These are phyloP conservation scores for Yarrowia sp. DNA, from an alignment of 805 yeast genomes.

Conservation along the genomic window DNA sequence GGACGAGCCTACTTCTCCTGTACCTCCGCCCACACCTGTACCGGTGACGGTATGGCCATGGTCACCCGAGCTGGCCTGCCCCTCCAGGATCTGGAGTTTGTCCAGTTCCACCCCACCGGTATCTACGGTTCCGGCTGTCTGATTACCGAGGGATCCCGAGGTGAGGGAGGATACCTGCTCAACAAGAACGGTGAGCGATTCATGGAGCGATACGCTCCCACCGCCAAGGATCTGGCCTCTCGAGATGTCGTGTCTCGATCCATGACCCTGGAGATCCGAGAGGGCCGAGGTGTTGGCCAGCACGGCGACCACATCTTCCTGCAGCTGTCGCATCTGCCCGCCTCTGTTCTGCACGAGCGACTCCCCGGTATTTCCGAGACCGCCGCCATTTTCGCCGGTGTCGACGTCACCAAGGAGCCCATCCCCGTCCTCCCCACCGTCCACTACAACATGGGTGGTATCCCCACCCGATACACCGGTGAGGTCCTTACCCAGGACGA, in stretches of 20 bases:
- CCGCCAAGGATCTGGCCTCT: slow-evolving; percentile 96
- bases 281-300: slow-evolving; percentile 99
- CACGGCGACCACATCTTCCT: slow-evolving; percentile 91
- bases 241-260: slow-evolving; percentile 98
- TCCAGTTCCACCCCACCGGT: slow-evolving; percentile 99
- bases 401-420: slow-evolving; percentile 98
- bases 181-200: slow-evolving; percentile 98
- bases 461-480: slow-evolving; percentile 97
- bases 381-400: slow-evolving; percentile 98
- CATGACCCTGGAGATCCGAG: slow-evolving; percentile 97
- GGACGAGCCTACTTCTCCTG: slow-evolving; percentile 98
- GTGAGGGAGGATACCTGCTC: slow-evolving; percentile 98
- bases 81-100: slow-evolving; percentile 93
- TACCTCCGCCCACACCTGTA: slow-evolving; percentile 99
- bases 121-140: slow-evolving; percentile 98
- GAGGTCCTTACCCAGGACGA: slow-evolving; percentile 83
- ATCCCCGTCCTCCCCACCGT: slow-evolving; percentile 98
- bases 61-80: slow-evolving; percentile 98
- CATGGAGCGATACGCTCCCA: slow-evolving; percentile 99
- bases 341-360: slow-evolving; percentile 88
- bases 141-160: slow-evolving; percentile 99
- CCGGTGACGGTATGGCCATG: slow-evolving; percentile 99
- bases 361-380: slow-evolving; percentile 99
- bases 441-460: slow-evolving; percentile 99
- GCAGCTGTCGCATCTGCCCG: slow-evolving; percentile 92